These are phyloP conservation scores for Fusarium sacchari DNA, from an alignment of 2,329 filamentous ascomycete genomes.

Conservation along the genomic window DNA sequence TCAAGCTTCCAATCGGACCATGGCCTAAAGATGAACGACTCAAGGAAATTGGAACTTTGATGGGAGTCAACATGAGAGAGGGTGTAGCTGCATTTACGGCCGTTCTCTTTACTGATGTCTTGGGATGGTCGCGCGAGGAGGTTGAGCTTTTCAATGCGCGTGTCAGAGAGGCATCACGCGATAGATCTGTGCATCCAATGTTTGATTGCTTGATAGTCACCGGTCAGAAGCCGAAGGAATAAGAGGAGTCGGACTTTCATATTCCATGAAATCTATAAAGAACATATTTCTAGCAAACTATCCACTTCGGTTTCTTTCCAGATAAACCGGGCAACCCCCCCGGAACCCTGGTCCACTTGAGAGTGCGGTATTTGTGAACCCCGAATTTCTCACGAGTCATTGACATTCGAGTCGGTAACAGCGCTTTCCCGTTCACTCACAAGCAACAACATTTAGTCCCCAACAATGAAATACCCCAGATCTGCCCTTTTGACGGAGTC, in stretches of 20 bases:
- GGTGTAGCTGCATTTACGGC: constrained; percentile 53
- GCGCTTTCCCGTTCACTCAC: accelerated
- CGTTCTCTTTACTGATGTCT: constrained; percentile 50
- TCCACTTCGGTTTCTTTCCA: background rate
- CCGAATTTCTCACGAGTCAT: background rate
- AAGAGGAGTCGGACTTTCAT: accelerated
- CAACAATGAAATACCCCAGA: background rate
- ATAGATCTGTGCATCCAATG: constrained; percentile 44
- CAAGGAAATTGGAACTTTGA: constrained; percentile 47
- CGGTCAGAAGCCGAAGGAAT: constrained; percentile 41
- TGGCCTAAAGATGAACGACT: constrained; percentile 50
- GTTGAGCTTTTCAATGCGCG: constrained; percentile 52
- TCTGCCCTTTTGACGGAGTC: background rate
- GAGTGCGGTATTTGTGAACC: background rate
- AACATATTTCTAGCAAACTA: accelerated
- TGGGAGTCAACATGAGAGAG: constrained; percentile 50
- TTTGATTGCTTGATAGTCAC: constrained; percentile 47
- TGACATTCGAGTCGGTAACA: background rate
- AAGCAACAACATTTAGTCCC: accelerated
- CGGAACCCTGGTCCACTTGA: background rate
- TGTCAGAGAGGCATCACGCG: constrained; percentile 38
- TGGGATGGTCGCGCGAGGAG: constrained; percentile 53
- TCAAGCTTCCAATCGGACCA: constrained; percentile 50
- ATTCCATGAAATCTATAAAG: accelerated
- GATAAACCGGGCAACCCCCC: background rate